Conservation (phyloP, 805 yeast species). For the Suhomyces xylopsoci region DNA sequence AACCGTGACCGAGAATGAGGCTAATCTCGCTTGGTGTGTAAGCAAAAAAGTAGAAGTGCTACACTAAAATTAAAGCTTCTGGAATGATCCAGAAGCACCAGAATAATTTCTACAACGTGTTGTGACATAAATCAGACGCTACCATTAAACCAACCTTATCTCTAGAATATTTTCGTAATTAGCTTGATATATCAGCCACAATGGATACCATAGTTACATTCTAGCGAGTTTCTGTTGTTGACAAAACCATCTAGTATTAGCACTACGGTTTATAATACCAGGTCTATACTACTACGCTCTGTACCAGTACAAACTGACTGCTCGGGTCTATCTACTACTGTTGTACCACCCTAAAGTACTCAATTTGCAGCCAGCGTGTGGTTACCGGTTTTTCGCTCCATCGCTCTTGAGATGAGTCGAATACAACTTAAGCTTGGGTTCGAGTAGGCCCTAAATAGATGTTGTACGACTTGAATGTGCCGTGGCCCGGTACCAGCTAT, state of each 20-base stretch:
- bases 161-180: too few relatives aligned
- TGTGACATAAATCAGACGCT: too few relatives aligned
- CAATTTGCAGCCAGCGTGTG: background rate
- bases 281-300: background rate
- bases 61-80: background rate
- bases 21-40: background rate
- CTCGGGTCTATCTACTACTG: background rate
- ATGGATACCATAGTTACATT: too few relatives aligned
- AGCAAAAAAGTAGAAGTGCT: background rate
- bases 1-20: background rate
- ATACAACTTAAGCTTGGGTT: background rate
- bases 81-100: background rate
- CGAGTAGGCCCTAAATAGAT: background rate
- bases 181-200: background rate
- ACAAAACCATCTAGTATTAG: too few relatives aligned
- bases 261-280: too few relatives aligned
- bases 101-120: too few relatives aligned
- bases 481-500: slow-evolving; percentile 64
- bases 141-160: background rate
- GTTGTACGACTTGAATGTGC: slow-evolving; percentile 63
- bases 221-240: too few relatives aligned
- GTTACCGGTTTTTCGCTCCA: background rate
- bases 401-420: background rate
- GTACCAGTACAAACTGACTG: background rate
- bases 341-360: too few relatives aligned